Evolutionary conservation across 352 stramenopile genomes (phyloP).

Genomic region (Thalassiosira pacifica): DNA sequence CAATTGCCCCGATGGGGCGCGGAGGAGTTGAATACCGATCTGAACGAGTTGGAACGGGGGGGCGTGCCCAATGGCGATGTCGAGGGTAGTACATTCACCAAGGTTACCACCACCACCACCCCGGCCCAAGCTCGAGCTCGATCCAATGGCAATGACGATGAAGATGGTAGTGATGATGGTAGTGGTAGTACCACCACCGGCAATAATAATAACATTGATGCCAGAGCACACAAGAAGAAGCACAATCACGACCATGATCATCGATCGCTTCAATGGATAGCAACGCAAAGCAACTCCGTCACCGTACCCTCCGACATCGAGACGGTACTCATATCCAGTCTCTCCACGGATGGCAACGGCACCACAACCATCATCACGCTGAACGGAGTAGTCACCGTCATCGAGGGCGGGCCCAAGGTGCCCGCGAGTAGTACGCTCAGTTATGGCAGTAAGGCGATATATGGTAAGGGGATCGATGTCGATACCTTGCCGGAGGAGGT

Average conservation of each 20-base stretch:
- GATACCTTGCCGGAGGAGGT: too few relatives aligned
- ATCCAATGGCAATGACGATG: too few relatives aligned
- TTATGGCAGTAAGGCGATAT: slow-evolving; percentile 39
- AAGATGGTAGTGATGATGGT: not conserved
- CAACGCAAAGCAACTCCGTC: slow-evolving; percentile 18
- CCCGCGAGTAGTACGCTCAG: slow-evolving; percentile 21
- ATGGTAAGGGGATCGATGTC: slow-evolving; percentile 6
- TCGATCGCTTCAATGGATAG: slow-evolving; percentile 39
- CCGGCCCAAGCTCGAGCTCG: not conserved
- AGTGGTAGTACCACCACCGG: not conserved
- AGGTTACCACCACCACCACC: not conserved
- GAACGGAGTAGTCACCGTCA: slow-evolving; percentile 21
- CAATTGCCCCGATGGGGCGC: slow-evolving; percentile 16
- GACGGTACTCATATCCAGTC: slow-evolving; percentile 27
- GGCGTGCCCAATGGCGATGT: not conserved
- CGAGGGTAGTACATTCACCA: not conserved
- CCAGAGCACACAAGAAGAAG: not conserved
- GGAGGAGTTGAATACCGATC: slow-evolving; percentile 6
- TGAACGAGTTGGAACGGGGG: not conserved
- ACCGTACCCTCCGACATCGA: not conserved
- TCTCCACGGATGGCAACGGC: slow-evolving; percentile 44
- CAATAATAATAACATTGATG: not conserved
- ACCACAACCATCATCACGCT: slow-evolving; percentile 44
- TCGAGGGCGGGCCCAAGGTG: slow-evolving; percentile 16
- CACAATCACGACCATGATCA: too few relatives aligned